Evolutionary conservation across 177 flowering plant genomes (phyloP).

Genomic region (Tripterygium wilfordii): DNA sequence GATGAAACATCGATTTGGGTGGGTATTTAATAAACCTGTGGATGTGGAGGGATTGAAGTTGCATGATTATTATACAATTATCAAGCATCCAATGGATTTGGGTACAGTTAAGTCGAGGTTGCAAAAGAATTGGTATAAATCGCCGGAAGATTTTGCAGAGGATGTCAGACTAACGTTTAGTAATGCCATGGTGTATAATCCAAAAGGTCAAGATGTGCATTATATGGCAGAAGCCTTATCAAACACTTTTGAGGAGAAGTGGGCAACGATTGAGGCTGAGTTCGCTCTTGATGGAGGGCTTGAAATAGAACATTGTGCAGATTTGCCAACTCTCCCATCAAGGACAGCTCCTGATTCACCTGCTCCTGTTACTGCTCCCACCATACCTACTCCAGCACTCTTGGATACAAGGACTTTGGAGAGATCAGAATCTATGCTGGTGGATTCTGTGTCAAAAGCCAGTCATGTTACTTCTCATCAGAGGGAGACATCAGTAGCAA

Average conservation of each 20-base stretch:
- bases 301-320: constrained; percentile 21
- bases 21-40: constrained; percentile 88
- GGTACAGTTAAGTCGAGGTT: constrained; percentile 76
- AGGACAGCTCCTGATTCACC: constrained; percentile 24
- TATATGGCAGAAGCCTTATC: constrained; percentile 54
- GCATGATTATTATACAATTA: constrained; percentile 67
- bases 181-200: constrained; percentile 92
- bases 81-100: constrained; percentile 92
- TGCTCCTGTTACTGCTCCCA: constrained; percentile 3
- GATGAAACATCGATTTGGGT: constrained; percentile 76
- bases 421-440: constrained; percentile 46
- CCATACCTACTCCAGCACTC: constrained; percentile 9
- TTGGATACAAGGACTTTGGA: constrained; percentile 26
- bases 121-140: constrained; percentile 62
- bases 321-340: constrained; percentile 27
- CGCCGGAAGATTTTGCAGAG: constrained; percentile 79
- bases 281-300: constrained; percentile 21
- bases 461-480: constrained; percentile 19
- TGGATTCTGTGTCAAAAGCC: too few species aligned
- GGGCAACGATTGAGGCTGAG: constrained; percentile 44
- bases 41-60: constrained; percentile 63
- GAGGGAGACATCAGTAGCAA: constrained; percentile 40
- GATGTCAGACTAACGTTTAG: constrained; percentile 86
- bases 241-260: constrained; percentile 59
- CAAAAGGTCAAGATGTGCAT: constrained; percentile 64